Evolutionary conservation across 2,329 filamentous ascomycete species (phyloP), one percentile per base, ranked within the genome.

Genomic region (Penicillium janthinellum): DNA sequence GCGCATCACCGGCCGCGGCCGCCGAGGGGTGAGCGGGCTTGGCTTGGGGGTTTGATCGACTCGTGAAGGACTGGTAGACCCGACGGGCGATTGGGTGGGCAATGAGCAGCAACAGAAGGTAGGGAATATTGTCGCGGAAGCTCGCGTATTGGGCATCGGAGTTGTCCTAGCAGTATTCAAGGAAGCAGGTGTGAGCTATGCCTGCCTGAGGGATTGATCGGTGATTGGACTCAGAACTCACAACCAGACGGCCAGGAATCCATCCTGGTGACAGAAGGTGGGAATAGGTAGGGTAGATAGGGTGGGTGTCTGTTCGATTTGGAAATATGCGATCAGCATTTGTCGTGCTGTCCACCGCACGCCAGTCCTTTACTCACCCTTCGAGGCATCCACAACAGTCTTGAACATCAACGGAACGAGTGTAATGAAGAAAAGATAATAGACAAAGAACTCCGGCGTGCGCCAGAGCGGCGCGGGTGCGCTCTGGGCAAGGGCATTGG

Each of bases 161-260:
- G 64, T 92, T 88, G 78, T 99, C 95, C 89, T 92, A 63, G 3
- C 41, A n/a, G 35, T 20, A 42, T 61, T 57, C 59, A 68, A 52
- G 70, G 60, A 61, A 61, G 56, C 41, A 70, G 60, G 44, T 12
- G 62, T 68, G 44, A 68, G 64, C 38, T 17, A 31, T 20, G n/a
- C n/a, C 20, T 44, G 41, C 20, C 17, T 34, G 17, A 38, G 28
- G 10, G 20, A 14, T 28, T 28, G 25, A n/a, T 35, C 15, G 35
- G 15, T 20, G 15, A 52, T 15, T n/a, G 28, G 28, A 28, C 15
- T 41, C 4, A 15, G 66, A 68, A 75, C 86, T 70, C 82, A 92
- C 90, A 63, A 98, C 91, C 83, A 91, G 91, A 60, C 94, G 90
- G 28, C 94, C 94, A 7, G 90, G 90, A 58, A 99, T 90, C 95